phyloP scores from a whole-genome alignment of 1,284 basidiomycete species.

The Trichosporon faecale region DNA sequence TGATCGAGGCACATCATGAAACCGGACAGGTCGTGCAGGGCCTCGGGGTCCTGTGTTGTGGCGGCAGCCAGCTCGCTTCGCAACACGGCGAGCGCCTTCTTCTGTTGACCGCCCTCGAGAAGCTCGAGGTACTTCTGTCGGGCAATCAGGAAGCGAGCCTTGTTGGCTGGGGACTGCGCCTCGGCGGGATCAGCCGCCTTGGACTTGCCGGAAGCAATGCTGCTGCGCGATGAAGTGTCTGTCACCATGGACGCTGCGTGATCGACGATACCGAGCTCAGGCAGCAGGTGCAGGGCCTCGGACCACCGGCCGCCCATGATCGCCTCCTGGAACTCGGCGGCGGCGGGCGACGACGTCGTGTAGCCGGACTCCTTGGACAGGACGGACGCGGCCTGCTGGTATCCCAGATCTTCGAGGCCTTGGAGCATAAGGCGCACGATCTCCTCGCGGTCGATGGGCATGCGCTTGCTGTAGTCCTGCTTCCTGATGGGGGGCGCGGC shows the following conservation, averaged over 20 bases:
- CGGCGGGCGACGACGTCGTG: constrained; percentile 72
- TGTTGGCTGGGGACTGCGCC: constrained; percentile 30
- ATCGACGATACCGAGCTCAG: constrained; percentile 61
- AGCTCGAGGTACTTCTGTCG: constrained; percentile 95
- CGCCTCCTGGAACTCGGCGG: constrained; percentile 75
- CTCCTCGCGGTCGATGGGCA: constrained; percentile 75
- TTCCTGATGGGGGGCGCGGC: constrained; percentile 12
- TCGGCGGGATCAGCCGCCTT: constrained; percentile 52
- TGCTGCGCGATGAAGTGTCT: constrained; percentile 32
- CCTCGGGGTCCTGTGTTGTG: constrained; percentile 65
- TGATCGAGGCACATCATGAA: constrained; percentile 86
- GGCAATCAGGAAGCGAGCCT: constrained; percentile 79
- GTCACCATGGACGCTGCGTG: neutral
- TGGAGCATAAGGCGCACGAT: constrained; percentile 87
- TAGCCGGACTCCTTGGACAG: constrained; percentile 92
- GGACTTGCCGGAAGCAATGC: constrained; percentile 33
- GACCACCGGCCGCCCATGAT: constrained; percentile 82
- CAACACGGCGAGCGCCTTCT: constrained; percentile 77
- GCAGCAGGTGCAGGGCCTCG: constrained; percentile 70
- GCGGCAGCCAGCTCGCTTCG: constrained; percentile 81
- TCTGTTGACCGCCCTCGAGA: constrained; percentile 77
- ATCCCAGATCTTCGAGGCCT: constrained; percentile 86
- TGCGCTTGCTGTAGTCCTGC: constrained; percentile 33
- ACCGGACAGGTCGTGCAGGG: constrained; percentile 81
- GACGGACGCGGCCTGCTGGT: constrained; percentile 81